A percentile compares a stretch with the other conserved stretches of the same genome.
Conservation (phyloP, 495 filamentous ascomycete species). For the Acidiella bohemica region DNA sequence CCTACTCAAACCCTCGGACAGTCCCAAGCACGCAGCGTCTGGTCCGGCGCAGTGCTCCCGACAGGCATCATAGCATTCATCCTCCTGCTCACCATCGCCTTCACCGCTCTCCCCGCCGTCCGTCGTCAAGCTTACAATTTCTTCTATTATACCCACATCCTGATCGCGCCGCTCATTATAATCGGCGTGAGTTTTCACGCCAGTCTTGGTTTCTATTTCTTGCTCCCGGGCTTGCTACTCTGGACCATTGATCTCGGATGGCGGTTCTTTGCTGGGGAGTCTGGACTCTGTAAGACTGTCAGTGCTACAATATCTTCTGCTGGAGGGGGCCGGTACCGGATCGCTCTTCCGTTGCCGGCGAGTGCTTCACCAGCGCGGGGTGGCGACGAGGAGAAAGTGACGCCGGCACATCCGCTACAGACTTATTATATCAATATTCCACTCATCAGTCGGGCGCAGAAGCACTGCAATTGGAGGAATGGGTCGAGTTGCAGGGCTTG, state of each 20-base stretch:
- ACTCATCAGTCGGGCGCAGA: neutral
- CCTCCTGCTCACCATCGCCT: neutral
- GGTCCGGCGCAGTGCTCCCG: neutral
- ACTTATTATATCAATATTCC: slow-evolving; percentile 4
- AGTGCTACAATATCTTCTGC: neutral
- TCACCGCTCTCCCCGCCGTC: neutral
- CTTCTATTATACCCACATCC: neutral
- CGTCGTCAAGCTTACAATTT: neutral
- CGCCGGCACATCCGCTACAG: neutral
- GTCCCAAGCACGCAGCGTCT: neutral
- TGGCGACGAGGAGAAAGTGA: neutral
- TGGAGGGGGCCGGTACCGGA: neutral
- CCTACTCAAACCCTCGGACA: neutral
- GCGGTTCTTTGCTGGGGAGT: neutral
- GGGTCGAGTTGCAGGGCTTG: neutral
- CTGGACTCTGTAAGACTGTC: neutral
- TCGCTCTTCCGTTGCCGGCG: neutral
- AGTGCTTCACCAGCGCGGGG: neutral
- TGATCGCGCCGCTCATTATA: neutral
- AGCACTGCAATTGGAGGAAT: neutral
- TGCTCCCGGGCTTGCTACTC: neutral
- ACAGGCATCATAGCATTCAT: neutral
- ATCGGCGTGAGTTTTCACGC: neutral
- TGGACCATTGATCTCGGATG: neutral
- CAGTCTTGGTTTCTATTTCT: neutral